Evolutionary conservation across 1,139 yeast genomes (phyloP).

Genomic region (Magnusiomyces sp.): DNA sequence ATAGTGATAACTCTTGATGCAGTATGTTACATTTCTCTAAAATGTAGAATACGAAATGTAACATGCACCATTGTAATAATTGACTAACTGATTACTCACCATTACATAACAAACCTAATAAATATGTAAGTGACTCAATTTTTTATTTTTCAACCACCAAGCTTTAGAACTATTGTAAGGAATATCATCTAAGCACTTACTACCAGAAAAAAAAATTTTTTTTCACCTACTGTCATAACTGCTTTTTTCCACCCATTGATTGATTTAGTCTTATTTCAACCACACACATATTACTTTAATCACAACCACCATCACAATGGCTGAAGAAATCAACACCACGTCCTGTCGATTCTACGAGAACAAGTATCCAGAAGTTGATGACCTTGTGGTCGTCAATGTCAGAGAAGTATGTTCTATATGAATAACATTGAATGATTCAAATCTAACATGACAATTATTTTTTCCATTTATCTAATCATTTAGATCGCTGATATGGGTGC

Average conservation of each 20-base stretch:
- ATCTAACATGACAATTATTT: neutral
- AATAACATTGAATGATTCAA: conserved; percentile 8
- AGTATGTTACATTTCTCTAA: too few species aligned
- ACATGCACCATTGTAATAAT: neutral
- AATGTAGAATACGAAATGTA: neutral
- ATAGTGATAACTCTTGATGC: too few species aligned
- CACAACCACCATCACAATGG: conserved; percentile 15
- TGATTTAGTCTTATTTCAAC: neutral
- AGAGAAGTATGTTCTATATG: conserved; percentile 44
- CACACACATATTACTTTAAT: neutral
- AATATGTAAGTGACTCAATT: too few species aligned
- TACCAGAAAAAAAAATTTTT: neutral
- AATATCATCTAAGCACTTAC: neutral
- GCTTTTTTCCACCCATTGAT: neutral
- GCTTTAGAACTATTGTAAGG: too few species aligned
- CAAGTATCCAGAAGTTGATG: conserved; percentile 98
- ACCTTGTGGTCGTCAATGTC: conserved; percentile 97
- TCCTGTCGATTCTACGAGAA: conserved; percentile 96
- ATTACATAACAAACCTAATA: neutral
- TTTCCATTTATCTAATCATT: neutral
- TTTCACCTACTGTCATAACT: neutral
- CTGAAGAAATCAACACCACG: conserved; percentile 48
- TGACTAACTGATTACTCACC: neutral
- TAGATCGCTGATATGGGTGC: conserved; percentile 31
- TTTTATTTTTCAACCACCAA: neutral